These are phyloP conservation scores for Odonthalia washingtoniensis DNA, from an alignment of 31 red algal species.

Conservation along the genomic window DNA sequence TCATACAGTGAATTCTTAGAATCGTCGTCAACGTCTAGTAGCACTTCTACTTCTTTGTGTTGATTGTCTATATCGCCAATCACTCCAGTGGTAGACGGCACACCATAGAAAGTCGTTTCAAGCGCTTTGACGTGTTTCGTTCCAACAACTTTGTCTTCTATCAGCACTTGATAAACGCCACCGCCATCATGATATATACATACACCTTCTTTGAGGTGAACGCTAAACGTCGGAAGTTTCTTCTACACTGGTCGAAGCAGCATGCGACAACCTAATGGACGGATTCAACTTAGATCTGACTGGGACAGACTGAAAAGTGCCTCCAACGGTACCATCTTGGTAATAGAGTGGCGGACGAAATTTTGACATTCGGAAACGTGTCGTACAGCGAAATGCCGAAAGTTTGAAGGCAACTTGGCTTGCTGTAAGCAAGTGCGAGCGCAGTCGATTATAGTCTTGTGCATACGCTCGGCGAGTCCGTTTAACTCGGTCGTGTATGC, in stretches of 20 bases:
- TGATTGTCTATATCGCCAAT: no score
- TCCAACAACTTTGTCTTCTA: not conserved
- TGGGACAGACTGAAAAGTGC: not conserved
- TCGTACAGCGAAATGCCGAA: conserved; percentile 11
- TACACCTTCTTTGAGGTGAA: not conserved
- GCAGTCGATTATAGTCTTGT: not conserved
- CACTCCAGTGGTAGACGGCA: no score
- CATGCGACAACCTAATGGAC: conserved; percentile 29
- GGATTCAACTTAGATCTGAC: not conserved
- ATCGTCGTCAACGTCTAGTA: no score
- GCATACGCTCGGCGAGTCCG: conserved; percentile 43
- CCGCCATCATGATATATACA: conserved; percentile 15
- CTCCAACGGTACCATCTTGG: not conserved
- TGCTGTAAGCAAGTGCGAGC: not conserved
- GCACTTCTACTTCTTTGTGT: no score
- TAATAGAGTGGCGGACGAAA: not conserved
- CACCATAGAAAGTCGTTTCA: conserved; percentile 26
- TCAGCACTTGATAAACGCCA: conserved; percentile 33
- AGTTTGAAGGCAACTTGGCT: conserved; percentile 2
- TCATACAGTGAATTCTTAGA: no score
- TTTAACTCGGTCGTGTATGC: conserved; percentile 45
- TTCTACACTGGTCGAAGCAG: not conserved
- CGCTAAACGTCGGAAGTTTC: not conserved
- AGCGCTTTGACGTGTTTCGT: conserved; percentile 31
- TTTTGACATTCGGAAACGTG: conserved; percentile 12